phyloP scores from a whole-genome alignment of 2,329 filamentous ascomycete genomes.

The Paracamarosporium sp. region DNA sequence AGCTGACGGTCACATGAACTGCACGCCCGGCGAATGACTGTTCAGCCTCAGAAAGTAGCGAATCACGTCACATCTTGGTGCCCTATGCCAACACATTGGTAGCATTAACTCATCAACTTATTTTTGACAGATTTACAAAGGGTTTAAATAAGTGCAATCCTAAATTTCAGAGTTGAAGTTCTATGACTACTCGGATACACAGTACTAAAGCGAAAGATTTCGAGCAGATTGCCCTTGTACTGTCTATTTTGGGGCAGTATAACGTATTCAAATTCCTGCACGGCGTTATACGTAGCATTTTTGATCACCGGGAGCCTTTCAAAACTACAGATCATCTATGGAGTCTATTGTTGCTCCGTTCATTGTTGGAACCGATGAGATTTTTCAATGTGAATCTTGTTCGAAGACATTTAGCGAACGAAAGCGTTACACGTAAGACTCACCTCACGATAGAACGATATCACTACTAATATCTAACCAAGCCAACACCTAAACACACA shows the following conservation, averaged over 20 bases:
- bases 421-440: slow-evolving; percentile 12
- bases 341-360: neutral
- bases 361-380: neutral
- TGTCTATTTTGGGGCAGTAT: too few relatives aligned
- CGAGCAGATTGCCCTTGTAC: too few relatives aligned
- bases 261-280: too few relatives aligned
- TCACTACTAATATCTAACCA: neutral
- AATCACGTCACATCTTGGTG: neutral
- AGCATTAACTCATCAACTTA: neutral
- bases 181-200: too few relatives aligned
- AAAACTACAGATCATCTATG: neutral
- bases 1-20: neutral
- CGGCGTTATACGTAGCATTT: too few relatives aligned
- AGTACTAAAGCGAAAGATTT: too few relatives aligned
- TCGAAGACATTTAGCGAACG: slow-evolving; percentile 6
- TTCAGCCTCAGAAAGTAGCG: neutral
- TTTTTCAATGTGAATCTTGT: slow-evolving; percentile 10
- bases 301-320: too few relatives aligned
- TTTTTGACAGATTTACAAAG: neutral
- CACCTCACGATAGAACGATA: neutral
- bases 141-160: neutral
- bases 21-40: too few relatives aligned
- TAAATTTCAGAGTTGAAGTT: too few relatives aligned
- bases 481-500: slow-evolving; percentile 20
- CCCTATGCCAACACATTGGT: neutral